Percentiles rank a stretch among this genome's conserved stretches.
Conservation (phyloP, 176 grass and related monocot genomes). For the Guadua angustifolia region DNA sequence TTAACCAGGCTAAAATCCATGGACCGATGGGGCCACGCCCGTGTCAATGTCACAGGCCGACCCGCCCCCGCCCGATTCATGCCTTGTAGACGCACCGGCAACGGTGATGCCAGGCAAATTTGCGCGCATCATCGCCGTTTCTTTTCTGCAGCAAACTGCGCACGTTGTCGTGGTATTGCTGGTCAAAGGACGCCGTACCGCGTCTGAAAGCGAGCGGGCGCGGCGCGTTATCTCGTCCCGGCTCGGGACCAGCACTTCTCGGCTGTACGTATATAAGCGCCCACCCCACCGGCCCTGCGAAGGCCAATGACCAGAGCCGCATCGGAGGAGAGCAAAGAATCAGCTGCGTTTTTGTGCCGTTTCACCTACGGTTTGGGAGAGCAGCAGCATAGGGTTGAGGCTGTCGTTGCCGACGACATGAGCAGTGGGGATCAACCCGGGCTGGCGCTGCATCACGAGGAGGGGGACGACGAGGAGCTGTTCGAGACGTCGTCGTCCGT, state of each 20-base stretch:
- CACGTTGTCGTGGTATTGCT: background rate
- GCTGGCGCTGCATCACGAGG: constrained; percentile 26
- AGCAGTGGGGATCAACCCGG: background rate
- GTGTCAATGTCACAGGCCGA: background rate
- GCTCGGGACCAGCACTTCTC: background rate
- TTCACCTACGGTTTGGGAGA: background rate
- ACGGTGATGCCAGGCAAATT: background rate
- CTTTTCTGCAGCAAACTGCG: background rate
- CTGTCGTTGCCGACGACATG: constrained; percentile 23
- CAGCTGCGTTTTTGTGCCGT: background rate
- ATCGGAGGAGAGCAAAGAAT: background rate
- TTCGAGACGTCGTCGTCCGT: constrained; percentile 41
- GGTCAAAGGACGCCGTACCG: constrained; percentile 27
- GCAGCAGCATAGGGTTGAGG: background rate
- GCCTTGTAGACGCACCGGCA: background rate
- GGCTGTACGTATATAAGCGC: background rate
- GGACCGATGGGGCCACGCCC: background rate
- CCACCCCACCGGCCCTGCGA: constrained; percentile 8
- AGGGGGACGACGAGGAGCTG: constrained; percentile 47
- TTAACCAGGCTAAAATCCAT: background rate
- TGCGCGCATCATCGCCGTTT: background rate
- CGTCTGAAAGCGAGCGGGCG: constrained; percentile 28
- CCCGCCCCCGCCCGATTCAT: background rate
- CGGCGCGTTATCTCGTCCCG: constrained; percentile 19
- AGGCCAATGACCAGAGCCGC: background rate